Evolutionary conservation across 331 rosid genomes (phyloP).

Genomic region (Prunus yedoensis): DNA sequence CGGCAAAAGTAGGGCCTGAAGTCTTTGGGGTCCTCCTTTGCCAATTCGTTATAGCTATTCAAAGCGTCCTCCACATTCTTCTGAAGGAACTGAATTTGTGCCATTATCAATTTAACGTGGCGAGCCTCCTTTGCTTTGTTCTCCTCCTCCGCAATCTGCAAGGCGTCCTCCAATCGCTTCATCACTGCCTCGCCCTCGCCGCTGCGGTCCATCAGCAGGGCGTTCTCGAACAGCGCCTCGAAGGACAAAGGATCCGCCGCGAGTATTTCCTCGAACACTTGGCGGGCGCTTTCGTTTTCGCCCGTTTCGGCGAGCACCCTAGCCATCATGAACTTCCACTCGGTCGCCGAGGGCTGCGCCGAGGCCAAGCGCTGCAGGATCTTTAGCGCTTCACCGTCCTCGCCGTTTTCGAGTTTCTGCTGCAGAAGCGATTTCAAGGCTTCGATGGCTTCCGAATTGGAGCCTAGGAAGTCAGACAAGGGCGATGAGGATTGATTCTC

Average conservation of each 20-base stretch:
- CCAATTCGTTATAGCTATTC: constrained; percentile 48
- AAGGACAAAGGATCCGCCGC: constrained; percentile 53
- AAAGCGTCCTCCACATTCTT: constrained; percentile 81
- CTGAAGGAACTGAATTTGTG: constrained; percentile 80
- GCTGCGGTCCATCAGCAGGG: constrained; percentile 72
- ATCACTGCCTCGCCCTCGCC: constrained; percentile 72
- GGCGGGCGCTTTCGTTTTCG: constrained; percentile 45
- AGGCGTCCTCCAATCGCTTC: constrained; percentile 61
- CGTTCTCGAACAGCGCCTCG: constrained; percentile 86
- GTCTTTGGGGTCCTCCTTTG: constrained; percentile 70
- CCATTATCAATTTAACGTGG: constrained; percentile 78
- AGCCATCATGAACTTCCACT: constrained; percentile 80
- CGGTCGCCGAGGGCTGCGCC: constrained; percentile 63
- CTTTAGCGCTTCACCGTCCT: constrained; percentile 66
- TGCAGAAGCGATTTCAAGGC: constrained; percentile 74
- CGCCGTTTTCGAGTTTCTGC: constrained; percentile 78
- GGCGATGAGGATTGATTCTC: constrained; percentile 41
- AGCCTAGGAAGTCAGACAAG: constrained; percentile 54
- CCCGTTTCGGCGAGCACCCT: constrained; percentile 57
- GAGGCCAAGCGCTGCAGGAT: constrained; percentile 49
- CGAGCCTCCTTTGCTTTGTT: constrained; percentile 64
- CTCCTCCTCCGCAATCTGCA: constrained; percentile 61
- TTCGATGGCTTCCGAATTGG: constrained; percentile 54
- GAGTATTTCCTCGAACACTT: constrained; percentile 66
- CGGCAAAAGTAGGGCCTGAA: constrained; percentile 83